phyloP scores from a whole-genome alignment of 768 basidiomycete genomes.

The Leccinum sublutescens region DNA sequence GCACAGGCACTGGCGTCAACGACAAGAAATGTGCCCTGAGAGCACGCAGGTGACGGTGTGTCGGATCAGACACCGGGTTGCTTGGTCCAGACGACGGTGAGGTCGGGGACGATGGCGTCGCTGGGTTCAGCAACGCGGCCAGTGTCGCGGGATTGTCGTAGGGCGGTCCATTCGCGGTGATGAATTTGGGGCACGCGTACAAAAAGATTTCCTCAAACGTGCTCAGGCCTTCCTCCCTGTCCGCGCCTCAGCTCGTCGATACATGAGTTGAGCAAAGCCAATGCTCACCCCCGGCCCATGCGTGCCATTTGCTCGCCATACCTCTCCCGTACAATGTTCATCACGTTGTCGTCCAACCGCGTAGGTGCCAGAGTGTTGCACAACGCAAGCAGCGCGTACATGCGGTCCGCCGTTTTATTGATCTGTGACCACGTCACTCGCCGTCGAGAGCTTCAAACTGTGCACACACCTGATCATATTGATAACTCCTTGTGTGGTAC shows the following conservation, averaged over 20 bases:
- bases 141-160: constrained; percentile 78
- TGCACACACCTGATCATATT: constrained; percentile 83
- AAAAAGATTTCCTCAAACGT: constrained; percentile 65
- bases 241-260: not conserved
- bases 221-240: constrained; percentile 64
- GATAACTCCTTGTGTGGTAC: constrained; percentile 94
- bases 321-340: constrained; percentile 88
- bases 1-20: constrained; percentile 74
- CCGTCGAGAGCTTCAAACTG: not conserved
- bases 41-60: constrained; percentile 77
- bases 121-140: constrained; percentile 43
- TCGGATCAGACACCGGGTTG: constrained; percentile 52
- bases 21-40: constrained; percentile 83
- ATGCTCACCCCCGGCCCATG: constrained; percentile 77
- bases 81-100: constrained; percentile 21
- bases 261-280: not conserved
- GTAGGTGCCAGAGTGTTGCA: constrained; percentile 93
- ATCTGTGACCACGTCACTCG: constrained; percentile 50
- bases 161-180: constrained; percentile 90
- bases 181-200: constrained; percentile 95
- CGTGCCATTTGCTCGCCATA: constrained; percentile 89
- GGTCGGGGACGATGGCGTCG: constrained; percentile 34
- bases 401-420: constrained; percentile 95
- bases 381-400: constrained; percentile 95
- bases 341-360: constrained; percentile 90